These are phyloP conservation scores for Triangularia verruculosa DNA, from an alignment of 2,329 filamentous ascomycete genomes.

Conservation along the genomic window DNA sequence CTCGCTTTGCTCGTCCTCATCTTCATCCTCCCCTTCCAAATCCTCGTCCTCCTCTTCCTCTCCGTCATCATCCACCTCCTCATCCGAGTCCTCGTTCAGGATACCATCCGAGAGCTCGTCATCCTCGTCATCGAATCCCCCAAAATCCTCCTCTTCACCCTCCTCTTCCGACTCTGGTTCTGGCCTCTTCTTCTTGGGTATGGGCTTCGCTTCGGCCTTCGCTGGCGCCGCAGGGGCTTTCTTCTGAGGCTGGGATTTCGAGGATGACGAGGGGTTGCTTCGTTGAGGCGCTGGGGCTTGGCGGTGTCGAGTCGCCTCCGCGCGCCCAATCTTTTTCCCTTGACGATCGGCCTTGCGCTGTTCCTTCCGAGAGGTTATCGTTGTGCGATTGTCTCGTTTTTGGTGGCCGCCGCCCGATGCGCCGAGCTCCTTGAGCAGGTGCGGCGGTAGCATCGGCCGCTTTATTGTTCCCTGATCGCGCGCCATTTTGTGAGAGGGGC, in stretches of 20 bases:
- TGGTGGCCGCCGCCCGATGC: background rate
- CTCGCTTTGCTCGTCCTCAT: slow-evolving; percentile 27
- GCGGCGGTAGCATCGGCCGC: slow-evolving; percentile 42
- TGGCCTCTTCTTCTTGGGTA: slow-evolving; percentile 16
- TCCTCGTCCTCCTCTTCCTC: slow-evolving; percentile 23
- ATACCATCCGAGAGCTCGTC: slow-evolving; percentile 32
- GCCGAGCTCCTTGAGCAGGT: slow-evolving; percentile 45
- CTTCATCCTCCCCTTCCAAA: slow-evolving; percentile 32
- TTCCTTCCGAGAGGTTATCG: slow-evolving; percentile 52
- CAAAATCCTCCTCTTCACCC: slow-evolving; percentile 6
- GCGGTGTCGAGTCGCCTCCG: slow-evolving; percentile 23
- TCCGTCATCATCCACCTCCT: slow-evolving; percentile 24
- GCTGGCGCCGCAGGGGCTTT: background rate
- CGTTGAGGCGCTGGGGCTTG: slow-evolving; percentile 9
- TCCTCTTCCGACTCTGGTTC: slow-evolving; percentile 16
- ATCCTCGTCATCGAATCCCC: slow-evolving; percentile 26
- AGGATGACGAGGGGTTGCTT: background rate
- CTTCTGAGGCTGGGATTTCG: background rate
- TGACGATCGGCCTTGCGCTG: slow-evolving; percentile 63
- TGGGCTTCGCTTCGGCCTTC: slow-evolving; percentile 15
- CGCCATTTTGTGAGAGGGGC: slow-evolving; percentile 26
- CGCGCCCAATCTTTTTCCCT: slow-evolving; percentile 53
- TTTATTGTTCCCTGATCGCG: slow-evolving; percentile 28
- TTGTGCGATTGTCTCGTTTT: background rate
- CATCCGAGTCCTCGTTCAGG: slow-evolving; percentile 31